Conservation (phyloP, 1,139 yeast species). For the Yamadazyma kanchanaburiensis region DNA sequence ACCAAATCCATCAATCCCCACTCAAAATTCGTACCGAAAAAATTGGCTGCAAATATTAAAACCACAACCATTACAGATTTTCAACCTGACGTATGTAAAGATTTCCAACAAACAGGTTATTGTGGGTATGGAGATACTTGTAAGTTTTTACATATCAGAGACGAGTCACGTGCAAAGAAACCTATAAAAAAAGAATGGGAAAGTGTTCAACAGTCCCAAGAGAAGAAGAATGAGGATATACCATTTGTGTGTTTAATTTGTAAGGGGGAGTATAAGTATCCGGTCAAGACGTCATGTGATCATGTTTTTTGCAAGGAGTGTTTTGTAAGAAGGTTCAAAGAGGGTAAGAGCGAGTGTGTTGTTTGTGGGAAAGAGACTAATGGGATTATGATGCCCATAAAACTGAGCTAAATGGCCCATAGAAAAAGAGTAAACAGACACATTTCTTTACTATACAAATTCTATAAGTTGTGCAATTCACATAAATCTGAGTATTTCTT, state of each 20-base stretch:
- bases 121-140: slow-evolving; percentile 99
- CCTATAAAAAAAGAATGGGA: slow-evolving; percentile 77
- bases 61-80: slow-evolving; percentile 82
- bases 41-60: slow-evolving; percentile 52
- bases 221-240: slow-evolving; percentile 21
- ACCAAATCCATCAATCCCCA: no score
- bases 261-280: slow-evolving; percentile 50
- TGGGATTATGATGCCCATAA: slow-evolving; percentile 42
- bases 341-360: slow-evolving; percentile 41
- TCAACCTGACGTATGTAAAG: slow-evolving; percentile 94
- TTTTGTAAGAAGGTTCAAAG: slow-evolving; percentile 50
- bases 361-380: slow-evolving; percentile 59
- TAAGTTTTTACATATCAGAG: slow-evolving; percentile 87
- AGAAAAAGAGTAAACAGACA: neutral
- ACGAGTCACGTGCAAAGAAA: slow-evolving; percentile 76
- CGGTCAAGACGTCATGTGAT: slow-evolving; percentile 61
- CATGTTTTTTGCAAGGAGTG: slow-evolving; percentile 70
- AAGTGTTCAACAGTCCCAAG: slow-evolving; percentile 14
- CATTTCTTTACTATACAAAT: slow-evolving; percentile 1
- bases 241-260: slow-evolving; percentile 71
- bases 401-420: no score
- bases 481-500: no score
- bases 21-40: no score
- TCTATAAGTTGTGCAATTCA: no score
- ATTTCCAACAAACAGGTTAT: slow-evolving; percentile 85